phyloP scores from a whole-genome alignment of 257 asterid genomes.

The Misopates orontium region DNA sequence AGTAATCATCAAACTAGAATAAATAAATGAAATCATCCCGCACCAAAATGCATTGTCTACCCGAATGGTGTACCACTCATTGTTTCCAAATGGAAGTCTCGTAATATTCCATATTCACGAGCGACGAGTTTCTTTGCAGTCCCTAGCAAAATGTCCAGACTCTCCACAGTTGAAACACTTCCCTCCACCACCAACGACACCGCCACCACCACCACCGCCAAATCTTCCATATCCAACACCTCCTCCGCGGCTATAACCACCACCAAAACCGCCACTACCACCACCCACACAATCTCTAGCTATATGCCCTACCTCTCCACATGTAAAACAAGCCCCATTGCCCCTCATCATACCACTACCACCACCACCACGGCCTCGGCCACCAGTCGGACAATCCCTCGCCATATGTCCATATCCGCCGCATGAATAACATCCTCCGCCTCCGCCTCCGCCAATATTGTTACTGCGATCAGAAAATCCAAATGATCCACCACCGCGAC shows the following conservation, averaged over 20 bases:
- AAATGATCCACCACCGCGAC: conserved; percentile 30
- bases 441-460: conserved; percentile 33
- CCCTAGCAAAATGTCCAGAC: conserved; percentile 77
- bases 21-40: too few relatives aligned
- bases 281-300: conserved; percentile 43
- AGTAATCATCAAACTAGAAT: too few relatives aligned
- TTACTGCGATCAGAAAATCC: conserved; percentile 29
- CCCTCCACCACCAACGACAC: conserved; percentile 39
- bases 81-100: too few relatives aligned
- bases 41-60: too few relatives aligned
- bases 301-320: conserved; percentile 49
- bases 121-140: conserved; percentile 47
- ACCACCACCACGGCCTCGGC: conserved; percentile 31
- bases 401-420: conserved; percentile 69
- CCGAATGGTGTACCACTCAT: too few relatives aligned
- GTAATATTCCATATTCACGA: too few relatives aligned
- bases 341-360: conserved; percentile 38
- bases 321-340: conserved; percentile 38
- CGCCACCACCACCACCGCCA: conserved; percentile 27
- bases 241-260: conserved; percentile 2
- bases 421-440: conserved; percentile 63
- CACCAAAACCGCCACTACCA: not conserved
- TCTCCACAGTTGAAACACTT: conserved; percentile 69
- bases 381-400: conserved; percentile 47
- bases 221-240: conserved; percentile 47